Base-by-base conservation (phyloP, 2,329 filamentous ascomycete genomes). In the Zasmidium angulare region DNA sequence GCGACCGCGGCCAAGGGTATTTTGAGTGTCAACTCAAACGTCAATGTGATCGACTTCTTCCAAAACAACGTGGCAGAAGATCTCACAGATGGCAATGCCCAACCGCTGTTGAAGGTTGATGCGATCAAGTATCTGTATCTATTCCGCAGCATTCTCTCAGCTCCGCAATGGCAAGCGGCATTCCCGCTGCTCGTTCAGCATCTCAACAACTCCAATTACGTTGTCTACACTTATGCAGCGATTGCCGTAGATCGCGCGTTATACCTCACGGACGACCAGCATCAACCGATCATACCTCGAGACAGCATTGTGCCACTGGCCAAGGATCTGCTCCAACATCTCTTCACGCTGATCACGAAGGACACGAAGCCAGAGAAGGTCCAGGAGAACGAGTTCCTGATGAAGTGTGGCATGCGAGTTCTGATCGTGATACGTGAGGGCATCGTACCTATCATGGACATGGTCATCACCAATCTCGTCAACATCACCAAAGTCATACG, bases 321-420 rank as follows among this genome's bases (percentile, higher is more conserved):
- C 22, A 93, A 92, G 74, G 91, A 96, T 67, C 84, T 99, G 1
- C 80, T 98, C 20, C 84, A 91, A 55, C 93, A 98, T 71, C 82
- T 99, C 12, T 98, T 99, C 82, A 88, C 88, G 64, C 82, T 99
- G 54, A 91, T 99, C 65, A 90, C 96, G 72, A 91, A 89, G 72
- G 89, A 96, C 68, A 82, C 83, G 2, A 88, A 89, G 11, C 89
- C 96, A 0, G 86, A 93, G 65, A 99, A 98, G 81, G 87, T 99
- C 62, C 95, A 99, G 72, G 95, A 99, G 77, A 99, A 99, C 72
- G 95, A 99, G 73, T 99, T 98, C 75, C 76, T 99, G 71, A 98
- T 99, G 93, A 90, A 92, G 69, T 99, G 95, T 70, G 91, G 97
- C 58, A 99, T 99, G 95, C 86, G 95, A 68, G 93, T 99, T 12